Base-by-base conservation (phyloP, 192 early-diverging fungal species). In the Podila verticillata region DNA sequence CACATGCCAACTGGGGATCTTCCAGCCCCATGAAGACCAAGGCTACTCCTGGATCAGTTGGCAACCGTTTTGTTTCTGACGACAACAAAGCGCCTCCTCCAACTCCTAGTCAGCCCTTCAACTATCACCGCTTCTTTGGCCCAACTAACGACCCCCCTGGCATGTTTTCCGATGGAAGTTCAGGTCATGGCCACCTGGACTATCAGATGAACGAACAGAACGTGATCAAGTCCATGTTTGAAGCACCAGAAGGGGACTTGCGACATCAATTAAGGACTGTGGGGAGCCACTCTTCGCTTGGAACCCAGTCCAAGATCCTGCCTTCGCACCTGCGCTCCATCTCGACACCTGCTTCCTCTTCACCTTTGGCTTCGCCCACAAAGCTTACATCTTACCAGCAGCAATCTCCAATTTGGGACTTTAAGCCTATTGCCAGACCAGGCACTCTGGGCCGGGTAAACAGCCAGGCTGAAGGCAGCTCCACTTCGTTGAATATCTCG, bases 151-250 rank as follows among this genome's bases (percentile, higher is more conserved):
- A 80, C 15, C 32, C 64, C 0, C 34, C 67, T 26, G 62, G 61
- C 32, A 60, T 56, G 1, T 57, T 70, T 34, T 61, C 57, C 7
- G 68, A 57, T 6, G 49, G 20, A 34, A 47, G 15, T n/a, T 5
- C 13, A 19, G 56, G 30, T 20, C 22, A 49, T 15, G 44, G 64
- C 5, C 77, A 54, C n/a, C 5, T 54, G 20, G 51, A 54, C 17
- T 17, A 68, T 54, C 70, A 80, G 9, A 28, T 72, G 65, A 72
- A 80, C 47, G 77, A 80, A 15, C 77, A 80, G 29, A 72, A 56
- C 36, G 77, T 80, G 24, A 80, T 80, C 39, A 60, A 80, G 61
- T 72, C 77, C 12, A 80, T 80, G 77, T 80, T 80, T 59, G 77
- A 80, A 34, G 61, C 77, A 24, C 77, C 77, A 2, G 77, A 80